A percentile compares a stretch with the other conserved stretches of the same genome.
These are phyloP conservation scores for Tilletia indica DNA, from an alignment of 1,284 basidiomycete species.

Conservation along the genomic window DNA sequence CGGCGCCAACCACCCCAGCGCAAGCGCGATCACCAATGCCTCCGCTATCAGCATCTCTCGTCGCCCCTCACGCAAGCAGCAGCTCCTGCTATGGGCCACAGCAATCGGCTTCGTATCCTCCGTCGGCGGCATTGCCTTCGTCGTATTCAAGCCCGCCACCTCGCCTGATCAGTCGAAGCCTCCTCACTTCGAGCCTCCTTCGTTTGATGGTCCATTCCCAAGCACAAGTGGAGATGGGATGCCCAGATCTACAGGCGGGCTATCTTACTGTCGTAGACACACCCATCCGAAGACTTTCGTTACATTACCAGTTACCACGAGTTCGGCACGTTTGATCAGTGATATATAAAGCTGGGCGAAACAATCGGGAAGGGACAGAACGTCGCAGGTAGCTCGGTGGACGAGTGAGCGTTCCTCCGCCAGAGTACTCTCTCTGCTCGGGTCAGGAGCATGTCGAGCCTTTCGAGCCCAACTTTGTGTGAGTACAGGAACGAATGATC, in stretches of 20 bases:
- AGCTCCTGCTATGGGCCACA: conserved; percentile 2
- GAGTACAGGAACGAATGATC: no score
- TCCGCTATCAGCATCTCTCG: conserved; percentile 15
- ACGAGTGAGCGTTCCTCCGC: no score
- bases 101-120: background rate
- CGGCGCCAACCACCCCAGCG: background rate
- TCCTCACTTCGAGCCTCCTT: background rate
- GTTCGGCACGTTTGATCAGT: no score
- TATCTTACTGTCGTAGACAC: conserved; percentile 62
- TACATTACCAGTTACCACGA: no score
- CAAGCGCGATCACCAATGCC: conserved; percentile 10
- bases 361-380: no score
- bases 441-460: no score
- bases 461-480: no score
- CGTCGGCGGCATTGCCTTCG: background rate
- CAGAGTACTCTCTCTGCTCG: no score
- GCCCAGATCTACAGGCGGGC: conserved; percentile 82
- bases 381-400: no score
- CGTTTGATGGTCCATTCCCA: background rate
- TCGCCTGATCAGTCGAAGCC: background rate
- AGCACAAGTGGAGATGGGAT: conserved; percentile 62
- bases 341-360: no score
- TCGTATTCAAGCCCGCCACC: background rate
- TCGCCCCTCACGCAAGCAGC: background rate
- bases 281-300: no score